Evolutionary conservation across 148 eudicot species (phyloP), one percentile per base, ranked within the genome.

Genomic region (Amaranthus hypochondriacus): DNA sequence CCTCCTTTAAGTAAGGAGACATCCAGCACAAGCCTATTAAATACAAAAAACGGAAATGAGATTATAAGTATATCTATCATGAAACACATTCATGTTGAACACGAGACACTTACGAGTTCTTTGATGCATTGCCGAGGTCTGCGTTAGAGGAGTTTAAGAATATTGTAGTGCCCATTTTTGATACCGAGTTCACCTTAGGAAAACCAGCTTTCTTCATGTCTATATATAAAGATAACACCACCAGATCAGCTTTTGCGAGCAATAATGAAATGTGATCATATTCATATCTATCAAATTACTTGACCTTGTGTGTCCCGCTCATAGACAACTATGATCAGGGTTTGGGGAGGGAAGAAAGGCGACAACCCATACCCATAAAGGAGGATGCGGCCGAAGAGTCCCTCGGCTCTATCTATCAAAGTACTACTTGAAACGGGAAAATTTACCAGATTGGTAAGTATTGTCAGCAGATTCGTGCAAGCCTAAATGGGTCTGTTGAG

Each of bases 401-500:
- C 18, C 18, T 28, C 39, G 0, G 18, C 18, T 18, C 18, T 28
- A 28, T 28, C 39, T 28, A 28, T 18, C 18, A 57, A 49, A 28
- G 39, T 28, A 9, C n/a, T 28, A 9, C n/a, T 47, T 49, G 10
- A 65, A 48, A 53, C 39, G 39, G 18, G 52, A 59, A 57, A 44
- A 43, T 84, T 68, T 77, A 93, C 94, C 74, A 70, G 84, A 62
- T 78, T 78, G 80, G 61, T 70, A 71, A 65, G 74, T 28, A 43
- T 74, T 61, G 65, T 74, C 72, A 48, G 72, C 79, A 68, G 50
- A 77, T 68, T 81, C 79, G 70, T 73, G 64, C 12, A 93, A 84
- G 69, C 91, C 87, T 85, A 93, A 78, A 79, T 87, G 77, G 75
- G 84, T 79, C 98, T 93, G 75, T 77, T 85, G 74, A 18, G 68